Conservation (phyloP, 2,329 filamentous ascomycete species). For the Phialemonium atrogriseum region DNA sequence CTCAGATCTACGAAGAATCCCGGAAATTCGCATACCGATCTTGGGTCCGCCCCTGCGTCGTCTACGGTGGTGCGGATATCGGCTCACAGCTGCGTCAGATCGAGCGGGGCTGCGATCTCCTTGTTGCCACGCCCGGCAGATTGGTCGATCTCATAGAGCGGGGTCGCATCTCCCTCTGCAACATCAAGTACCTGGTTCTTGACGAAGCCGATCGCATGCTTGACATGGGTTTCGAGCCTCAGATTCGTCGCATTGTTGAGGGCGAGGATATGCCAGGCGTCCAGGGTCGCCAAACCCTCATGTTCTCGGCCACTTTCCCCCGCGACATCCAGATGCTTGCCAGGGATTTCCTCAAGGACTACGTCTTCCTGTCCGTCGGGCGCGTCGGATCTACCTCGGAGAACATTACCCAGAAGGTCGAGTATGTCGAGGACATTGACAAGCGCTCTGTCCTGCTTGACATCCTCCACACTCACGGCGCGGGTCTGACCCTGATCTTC, state of each 20-base stretch:
- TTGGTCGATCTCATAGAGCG: conserved; percentile 97
- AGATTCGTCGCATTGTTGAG: conserved; percentile 97
- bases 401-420: conserved; percentile 98
- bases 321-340: conserved; percentile 99
- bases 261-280: conserved; percentile 94
- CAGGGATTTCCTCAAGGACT: conserved; percentile 97
- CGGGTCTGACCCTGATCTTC: conserved; percentile 87
- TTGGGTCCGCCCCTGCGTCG: conserved; percentile 96
- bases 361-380: conserved; percentile 96
- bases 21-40: conserved; percentile 98
- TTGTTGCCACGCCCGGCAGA: conserved; percentile 95
- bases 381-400: conserved; percentile 99
- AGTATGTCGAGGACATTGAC: conserved; percentile 91
- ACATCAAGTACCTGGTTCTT: conserved; percentile 98
- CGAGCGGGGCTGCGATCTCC: conserved; percentile 90
- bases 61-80: conserved; percentile 98
- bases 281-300: conserved; percentile 85
- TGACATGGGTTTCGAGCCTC: conserved; percentile 99
- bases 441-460: conserved; percentile 97
- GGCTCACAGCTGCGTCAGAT: conserved; percentile 97
- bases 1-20: conserved; percentile 95
- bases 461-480: conserved; percentile 90
- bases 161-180: conserved; percentile 92
- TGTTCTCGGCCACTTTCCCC: conserved; percentile 99
- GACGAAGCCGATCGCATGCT: conserved; percentile 99